Base-by-base conservation (phyloP, 768 basidiomycete species). In the Lactarius quietus region DNA sequence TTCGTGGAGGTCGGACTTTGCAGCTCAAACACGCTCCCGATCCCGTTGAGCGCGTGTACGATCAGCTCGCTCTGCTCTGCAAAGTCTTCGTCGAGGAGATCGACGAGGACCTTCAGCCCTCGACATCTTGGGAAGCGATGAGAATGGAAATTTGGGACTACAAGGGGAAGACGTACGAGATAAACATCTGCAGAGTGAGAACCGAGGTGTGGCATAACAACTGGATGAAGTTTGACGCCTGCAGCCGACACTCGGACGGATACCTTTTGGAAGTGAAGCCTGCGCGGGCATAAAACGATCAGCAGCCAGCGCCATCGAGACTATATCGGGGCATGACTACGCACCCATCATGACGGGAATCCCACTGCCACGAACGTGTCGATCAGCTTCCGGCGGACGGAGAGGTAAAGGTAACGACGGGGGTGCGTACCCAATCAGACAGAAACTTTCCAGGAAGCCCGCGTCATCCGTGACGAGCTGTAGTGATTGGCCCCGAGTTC, bases 161-260 rank as follows among this genome's bases (percentile, higher is more conserved):
- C 20, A 51, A 3, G 26, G 6, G 59, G 38, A 18, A n/a, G 28
- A 85, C 93, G 64, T 73, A 95, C 93, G 94, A 92, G 67, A 98
- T 97, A 78, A 98, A 98, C 96, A 98, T 98, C 73, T 98, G 96
- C 43, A 98, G 78, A 2, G 96, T 99, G 68, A 97, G 77, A 14
- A 94, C 88, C 2, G 96, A 98, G 0, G 94, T 91, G 73, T 94
- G 87, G 74, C 96, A 97, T 29, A 98, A 83, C 17, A 95, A 77
- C 31, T 92, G 88, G 59, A 99, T 92, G 75, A 98, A 98, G 71
- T 92, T 88, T 2, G 97, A 98, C 0, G 95, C 96, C 73, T 98
- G 92, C n/a, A 92, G 76, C 39, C 97, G 87, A 71, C 95, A 97
- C 73, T 97, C 95, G 15, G 91, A 86, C 1, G 95, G 88, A 72